A percentile compares a stretch with the other conserved stretches of the same genome.
phyloP scores from a whole-genome alignment of 306 rosid genomes.

The Pyrus bretschneideri region DNA sequence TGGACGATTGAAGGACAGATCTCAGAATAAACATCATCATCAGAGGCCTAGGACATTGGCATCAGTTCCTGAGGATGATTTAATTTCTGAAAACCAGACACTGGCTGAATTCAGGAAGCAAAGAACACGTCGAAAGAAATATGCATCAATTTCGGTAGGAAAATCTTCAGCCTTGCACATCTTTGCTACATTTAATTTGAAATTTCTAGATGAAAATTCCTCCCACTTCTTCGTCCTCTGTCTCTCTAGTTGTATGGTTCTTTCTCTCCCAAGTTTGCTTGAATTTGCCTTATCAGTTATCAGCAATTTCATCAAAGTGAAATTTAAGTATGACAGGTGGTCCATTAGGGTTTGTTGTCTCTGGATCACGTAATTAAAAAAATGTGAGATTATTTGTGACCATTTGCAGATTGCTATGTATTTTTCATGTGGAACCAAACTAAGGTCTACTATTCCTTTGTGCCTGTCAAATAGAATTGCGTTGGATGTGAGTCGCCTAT shows the following conservation, averaged over 20 bases:
- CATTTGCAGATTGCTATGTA: neutral
- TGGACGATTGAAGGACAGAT: constrained; percentile 20
- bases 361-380: no score
- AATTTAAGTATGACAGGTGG: neutral
- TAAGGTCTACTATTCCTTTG: neutral
- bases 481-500: no score
- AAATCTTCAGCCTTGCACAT: neutral
- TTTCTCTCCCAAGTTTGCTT: neutral
- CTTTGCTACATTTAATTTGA: neutral
- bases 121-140: constrained; percentile 50
- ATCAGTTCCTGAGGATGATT: constrained; percentile 37
- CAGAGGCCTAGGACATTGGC: constrained; percentile 33
- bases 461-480: neutral
- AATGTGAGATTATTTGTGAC: neutral
- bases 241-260: neutral
- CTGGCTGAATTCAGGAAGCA: constrained; percentile 37
- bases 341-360: no score
- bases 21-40: constrained; percentile 29
- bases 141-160: constrained; percentile 25
- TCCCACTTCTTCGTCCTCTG: neutral
- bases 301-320: neutral
- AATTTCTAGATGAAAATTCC: neutral
- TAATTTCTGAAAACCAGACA: constrained; percentile 28
- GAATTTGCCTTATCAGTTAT: neutral
- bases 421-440: neutral